Base-by-base conservation (phyloP, 768 basidiomycete genomes). In the Crepidotus variabilis region DNA sequence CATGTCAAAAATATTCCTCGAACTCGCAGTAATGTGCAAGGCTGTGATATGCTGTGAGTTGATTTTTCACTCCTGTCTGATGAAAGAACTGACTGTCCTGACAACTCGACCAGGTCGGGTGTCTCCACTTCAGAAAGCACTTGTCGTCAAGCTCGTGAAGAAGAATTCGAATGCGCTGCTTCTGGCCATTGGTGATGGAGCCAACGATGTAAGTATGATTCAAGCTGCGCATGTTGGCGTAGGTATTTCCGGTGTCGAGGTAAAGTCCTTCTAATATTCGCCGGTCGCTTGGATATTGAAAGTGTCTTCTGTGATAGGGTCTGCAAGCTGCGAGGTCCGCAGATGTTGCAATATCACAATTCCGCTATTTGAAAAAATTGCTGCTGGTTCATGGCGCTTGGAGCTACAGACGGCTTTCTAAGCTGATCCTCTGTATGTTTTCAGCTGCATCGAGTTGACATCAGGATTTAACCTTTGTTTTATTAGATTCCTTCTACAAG, bases 191-290 rank as follows among this genome's bases (percentile, higher is more conserved):
- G 96, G 96, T 20, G 96, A 98, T 61, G 96, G 96, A 50, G 96
- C 96, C 1, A 98, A 98, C 69, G 96, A 98, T 70, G 96, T 98
- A 63, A 92, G 92, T 68, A 98, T 98, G 96, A 98, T 98, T 57
- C 96, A 98, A 68, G 96, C 96, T 34, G 96, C 96, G 0, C 96
- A 98, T 67, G 92, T 98, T 47, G 96, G 96, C 28, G 88, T 98
- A 54, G 96, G 96, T 64, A 98, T 98, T 49, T 98, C 95, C 47
- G 96, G 96, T 52, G 91, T 98, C 21, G 96, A 99, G 81, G 93
- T 92, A 62, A 22, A 68, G 62, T 22, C 28, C 51, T 50, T 28
- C 47, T 36, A 33, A 9, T 51, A 28, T 24, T 32, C 34, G 13
- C 14, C 11, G 57, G 47, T 45, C 1, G 5, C 22, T n/a, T 14